Evolutionary conservation across 257 asterid genomes (phyloP), one percentile per base, ranked within the genome.

Genomic region (Agastache rugosa): DNA sequence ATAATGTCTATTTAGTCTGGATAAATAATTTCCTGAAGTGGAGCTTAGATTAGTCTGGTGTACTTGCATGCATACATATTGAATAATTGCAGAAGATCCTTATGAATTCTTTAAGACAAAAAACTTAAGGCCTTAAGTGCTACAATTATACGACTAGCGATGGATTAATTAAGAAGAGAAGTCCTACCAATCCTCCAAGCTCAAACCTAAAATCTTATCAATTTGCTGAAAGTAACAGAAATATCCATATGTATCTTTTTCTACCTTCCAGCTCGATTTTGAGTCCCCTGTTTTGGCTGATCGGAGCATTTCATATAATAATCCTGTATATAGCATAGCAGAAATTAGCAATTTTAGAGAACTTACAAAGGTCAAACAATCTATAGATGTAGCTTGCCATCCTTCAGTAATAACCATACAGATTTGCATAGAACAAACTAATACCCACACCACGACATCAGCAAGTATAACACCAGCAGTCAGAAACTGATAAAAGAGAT

Each of bases 251-350:
- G 11, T 17, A 8, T 19, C 29, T 20, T 60, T 41, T 53, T 61
- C 54, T 89, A 94, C 99, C 99, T 94, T 94, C 97, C 97, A 94
- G 72, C 89, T 86, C 69, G 96, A 85, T 84, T 89, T 94, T 58
- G 97, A 92, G 81, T 90, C 98, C 84, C 95, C 95, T 74, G 90
- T 84, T 85, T 84, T 92, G 63, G 97, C 88, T 22, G 97, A 89
- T 71, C 98, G 92, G 78, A 94, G 97, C 99, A 94, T 94, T 87
- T 94, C 99, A 75, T 82, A 74, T 50, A 94, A 80, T 74, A 94
- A 83, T 80, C 99, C 99, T 94, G 94, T 74, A 81, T 50, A 63
- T 51, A 23, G 67, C 69, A 78, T 35, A 53, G 64, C 48, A 78
- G 37, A 37, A 31, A 58, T 47, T 66, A 75, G 73, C 67, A 76